Conservation (phyloP, 352 stramenopile species). For the Globisporangium solare region DNA sequence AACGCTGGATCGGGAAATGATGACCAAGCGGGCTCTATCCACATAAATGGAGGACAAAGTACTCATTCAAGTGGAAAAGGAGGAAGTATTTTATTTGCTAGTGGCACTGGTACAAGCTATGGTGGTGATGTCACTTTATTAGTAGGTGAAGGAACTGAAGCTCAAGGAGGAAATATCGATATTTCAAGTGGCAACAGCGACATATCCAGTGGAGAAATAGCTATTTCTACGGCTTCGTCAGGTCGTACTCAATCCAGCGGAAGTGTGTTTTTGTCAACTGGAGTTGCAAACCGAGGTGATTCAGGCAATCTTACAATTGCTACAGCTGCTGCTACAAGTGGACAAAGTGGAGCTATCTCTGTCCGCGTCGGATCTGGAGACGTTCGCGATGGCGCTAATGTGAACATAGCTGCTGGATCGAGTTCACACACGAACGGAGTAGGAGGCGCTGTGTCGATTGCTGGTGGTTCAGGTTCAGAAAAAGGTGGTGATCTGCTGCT, state of each 20-base stretch:
- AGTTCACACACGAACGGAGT: constrained; percentile 9
- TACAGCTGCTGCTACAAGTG: constrained; percentile 13
- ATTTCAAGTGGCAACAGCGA: constrained; percentile 20
- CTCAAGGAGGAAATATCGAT: constrained; percentile 20
- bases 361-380: constrained; percentile 22
- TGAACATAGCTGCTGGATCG: constrained; percentile 17
- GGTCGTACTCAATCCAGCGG: constrained; percentile 18
- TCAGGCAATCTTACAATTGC: constrained; percentile 21
- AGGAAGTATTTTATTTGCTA: too few relatives aligned
- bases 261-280: constrained; percentile 18
- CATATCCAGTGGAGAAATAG: constrained; percentile 21
- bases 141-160: constrained; percentile 16
- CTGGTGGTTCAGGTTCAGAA: constrained; percentile 14
- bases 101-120: too few relatives aligned
- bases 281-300: constrained; percentile 10
- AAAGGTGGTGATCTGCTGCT: constrained; percentile 22
- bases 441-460: constrained; percentile 21
- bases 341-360: constrained; percentile 15
- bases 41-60: too few relatives aligned
- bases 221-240: constrained; percentile 13
- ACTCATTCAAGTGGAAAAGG: too few relatives aligned
- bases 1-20: too few relatives aligned
- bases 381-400: constrained; percentile 10
- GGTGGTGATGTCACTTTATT: too few relatives aligned
- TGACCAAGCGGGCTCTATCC: too few relatives aligned